These are phyloP conservation scores for Starmerella ratchasimensis DNA, from an alignment of 805 yeast species.

Conservation along the genomic window DNA sequence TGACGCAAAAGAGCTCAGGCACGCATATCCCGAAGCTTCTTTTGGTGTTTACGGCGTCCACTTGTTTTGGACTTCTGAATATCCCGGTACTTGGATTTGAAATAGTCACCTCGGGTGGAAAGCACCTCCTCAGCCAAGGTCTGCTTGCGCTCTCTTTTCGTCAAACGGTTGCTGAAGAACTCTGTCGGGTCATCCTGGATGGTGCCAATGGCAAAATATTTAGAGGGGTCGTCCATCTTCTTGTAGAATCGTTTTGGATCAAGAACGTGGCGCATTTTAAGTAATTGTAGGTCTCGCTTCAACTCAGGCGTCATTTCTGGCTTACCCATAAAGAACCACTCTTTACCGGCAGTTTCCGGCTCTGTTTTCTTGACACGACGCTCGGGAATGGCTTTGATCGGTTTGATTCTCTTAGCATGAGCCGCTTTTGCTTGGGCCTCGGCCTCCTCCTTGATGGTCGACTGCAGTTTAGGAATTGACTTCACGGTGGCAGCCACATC, in stretches of 20 bases:
- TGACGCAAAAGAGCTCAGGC: conserved; percentile 4
- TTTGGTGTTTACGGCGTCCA: conserved; percentile 57
- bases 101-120: conserved; percentile 48
- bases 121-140: conserved; percentile 74
- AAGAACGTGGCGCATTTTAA: conserved; percentile 77
- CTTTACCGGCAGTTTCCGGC: conserved; percentile 35
- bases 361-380: conserved; percentile 21
- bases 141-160: conserved; percentile 56
- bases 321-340: conserved; percentile 74
- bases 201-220: conserved; percentile 79
- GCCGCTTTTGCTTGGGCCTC: not conserved
- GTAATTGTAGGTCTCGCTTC: conserved; percentile 61
- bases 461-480: conserved; percentile 14
- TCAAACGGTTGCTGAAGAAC: conserved; percentile 51
- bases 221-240: conserved; percentile 56
- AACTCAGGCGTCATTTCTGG: conserved; percentile 58
- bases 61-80: conserved; percentile 51
- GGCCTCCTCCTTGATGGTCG: not conserved
- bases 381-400: conserved; percentile 19
- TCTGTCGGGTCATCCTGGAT: conserved; percentile 72
- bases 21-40: conserved; percentile 49
- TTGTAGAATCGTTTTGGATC: conserved; percentile 94
- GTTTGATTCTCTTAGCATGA: not conserved
- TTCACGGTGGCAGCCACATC: conserved; percentile 21
- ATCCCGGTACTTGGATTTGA: conserved; percentile 70